Evolutionary conservation across 306 rosid species (phyloP).

Genomic region (Acacia acuminata): DNA sequence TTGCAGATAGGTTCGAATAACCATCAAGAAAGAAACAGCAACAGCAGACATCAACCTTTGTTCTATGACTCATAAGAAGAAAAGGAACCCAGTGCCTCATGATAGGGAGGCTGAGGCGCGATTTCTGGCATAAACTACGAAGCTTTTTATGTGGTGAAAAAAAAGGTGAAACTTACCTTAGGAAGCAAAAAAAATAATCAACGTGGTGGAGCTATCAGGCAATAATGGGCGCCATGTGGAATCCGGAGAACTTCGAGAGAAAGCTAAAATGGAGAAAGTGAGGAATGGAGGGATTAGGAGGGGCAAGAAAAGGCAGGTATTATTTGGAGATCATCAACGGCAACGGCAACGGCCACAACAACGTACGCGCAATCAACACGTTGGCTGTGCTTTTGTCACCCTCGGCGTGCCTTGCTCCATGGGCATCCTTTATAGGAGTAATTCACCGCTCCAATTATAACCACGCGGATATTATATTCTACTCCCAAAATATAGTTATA

Average conservation of each 20-base stretch:
- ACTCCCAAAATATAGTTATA: too few species aligned
- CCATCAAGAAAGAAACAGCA: not conserved
- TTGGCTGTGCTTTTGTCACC: not conserved
- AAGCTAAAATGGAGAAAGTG: not conserved
- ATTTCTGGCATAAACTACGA: constrained; percentile 19
- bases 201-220: not conserved
- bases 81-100: constrained; percentile 3
- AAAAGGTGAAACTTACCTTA: not conserved
- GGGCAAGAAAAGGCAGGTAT: not conserved
- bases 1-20: not conserved
- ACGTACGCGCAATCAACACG: constrained; percentile 25
- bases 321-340: not conserved
- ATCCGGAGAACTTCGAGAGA: not conserved
- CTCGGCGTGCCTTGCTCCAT: not conserved
- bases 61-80: not conserved
- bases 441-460: not conserved
- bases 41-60: not conserved
- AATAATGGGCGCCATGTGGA: not conserved
- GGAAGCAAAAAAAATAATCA: not conserved
- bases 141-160: not conserved
- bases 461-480: too few species aligned
- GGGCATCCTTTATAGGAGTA: not conserved
- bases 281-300: not conserved
- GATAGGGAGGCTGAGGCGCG: not conserved
- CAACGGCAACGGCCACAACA: not conserved